These are phyloP conservation scores for Bimuria novae-zelandiae DNA, from an alignment of 2,329 filamentous ascomycete species.

Conservation along the genomic window DNA sequence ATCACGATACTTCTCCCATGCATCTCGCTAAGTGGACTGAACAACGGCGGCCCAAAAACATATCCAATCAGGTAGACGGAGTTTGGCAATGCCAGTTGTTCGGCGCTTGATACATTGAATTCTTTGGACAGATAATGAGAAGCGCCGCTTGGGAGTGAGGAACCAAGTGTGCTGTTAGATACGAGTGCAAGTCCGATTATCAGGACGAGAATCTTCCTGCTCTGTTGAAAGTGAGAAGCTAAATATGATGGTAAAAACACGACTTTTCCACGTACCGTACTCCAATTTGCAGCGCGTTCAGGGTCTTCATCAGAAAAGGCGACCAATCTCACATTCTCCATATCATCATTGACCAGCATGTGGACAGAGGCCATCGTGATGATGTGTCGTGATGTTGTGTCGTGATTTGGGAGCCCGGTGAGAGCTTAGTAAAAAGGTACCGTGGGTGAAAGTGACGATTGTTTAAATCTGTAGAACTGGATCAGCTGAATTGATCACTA, in stretches of 20 bases:
- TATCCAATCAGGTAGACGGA: constrained; percentile 52
- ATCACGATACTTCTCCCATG: constrained; percentile 50
- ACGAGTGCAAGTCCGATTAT: background rate
- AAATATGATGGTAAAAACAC: background rate
- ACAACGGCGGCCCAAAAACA: constrained; percentile 44
- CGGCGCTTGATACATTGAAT: constrained; percentile 56
- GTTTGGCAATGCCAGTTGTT: constrained; percentile 47
- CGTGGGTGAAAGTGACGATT: too few relatives aligned
- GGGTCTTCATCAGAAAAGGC: too few relatives aligned
- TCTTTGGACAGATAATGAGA: constrained; percentile 59
- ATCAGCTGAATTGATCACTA: too few relatives aligned
- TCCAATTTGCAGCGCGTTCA: too few relatives aligned
- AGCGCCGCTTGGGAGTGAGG: constrained; percentile 64
- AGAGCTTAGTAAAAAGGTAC: too few relatives aligned
- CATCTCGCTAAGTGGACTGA: constrained; percentile 47
- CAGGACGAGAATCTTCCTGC: background rate
- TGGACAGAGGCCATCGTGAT: too few relatives aligned
- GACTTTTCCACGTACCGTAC: too few relatives aligned
- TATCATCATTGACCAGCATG: too few relatives aligned
- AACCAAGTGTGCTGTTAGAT: constrained; percentile 18
- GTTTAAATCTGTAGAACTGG: too few relatives aligned
- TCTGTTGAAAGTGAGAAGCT: background rate
- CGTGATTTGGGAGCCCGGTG: too few relatives aligned
- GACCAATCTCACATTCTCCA: too few relatives aligned
- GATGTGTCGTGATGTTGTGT: too few relatives aligned